Evolutionary conservation across 116 monocot genomes (phyloP), one percentile per base, ranked within the genome.

Genomic region (Phalaenopsis hybrid): DNA sequence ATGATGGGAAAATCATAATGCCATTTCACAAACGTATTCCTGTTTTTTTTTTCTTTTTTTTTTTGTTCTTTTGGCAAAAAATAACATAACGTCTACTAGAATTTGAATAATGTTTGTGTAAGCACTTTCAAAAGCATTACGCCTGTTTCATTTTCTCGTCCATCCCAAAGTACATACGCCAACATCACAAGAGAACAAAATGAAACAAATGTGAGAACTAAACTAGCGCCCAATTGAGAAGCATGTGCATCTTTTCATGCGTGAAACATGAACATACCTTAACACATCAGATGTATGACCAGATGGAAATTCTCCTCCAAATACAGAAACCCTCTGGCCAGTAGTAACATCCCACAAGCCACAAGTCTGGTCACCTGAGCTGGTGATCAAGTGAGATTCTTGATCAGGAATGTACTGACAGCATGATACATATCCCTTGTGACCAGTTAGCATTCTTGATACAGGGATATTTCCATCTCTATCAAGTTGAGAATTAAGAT

Each of bases 261-360:
- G 52, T 74, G 70, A 84, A 55, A 73, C 25, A 49, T 18, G 8
- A 12, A 81, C 73, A 44, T 87, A 97, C 97, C 97, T 97, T 44
- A 87, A 84, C 34, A 98, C 93, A 90, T 95, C 95, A 51, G 91
- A 87, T 50, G 95, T 95, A 75, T 98, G 98, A 21, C 98, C 98
- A 34, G 98, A 98, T 82, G 98, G 95, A 83, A 95, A 95, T 89
- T 98, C 98, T 81, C 98, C 98, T 79, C 98, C 95, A 88, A 98
- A 98, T 57, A 92, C 84, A 59, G 98, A 94, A 58, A 95, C 88
- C 70, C 89, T 89, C 80, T 93, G 98, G 3, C 98, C 98, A 55
- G 98, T 95, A 45, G 90, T 93, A 74, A 95, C 90, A 86, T 98
- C 98, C 97, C 98, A 98, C 7, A 98, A 59, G 10, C 85, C 88